A percentile compares a stretch with the other conserved stretches of the same genome.
phyloP scores from a whole-genome alignment of 2,329 filamentous ascomycete genomes.

The Zymoseptoria tritici region DNA sequence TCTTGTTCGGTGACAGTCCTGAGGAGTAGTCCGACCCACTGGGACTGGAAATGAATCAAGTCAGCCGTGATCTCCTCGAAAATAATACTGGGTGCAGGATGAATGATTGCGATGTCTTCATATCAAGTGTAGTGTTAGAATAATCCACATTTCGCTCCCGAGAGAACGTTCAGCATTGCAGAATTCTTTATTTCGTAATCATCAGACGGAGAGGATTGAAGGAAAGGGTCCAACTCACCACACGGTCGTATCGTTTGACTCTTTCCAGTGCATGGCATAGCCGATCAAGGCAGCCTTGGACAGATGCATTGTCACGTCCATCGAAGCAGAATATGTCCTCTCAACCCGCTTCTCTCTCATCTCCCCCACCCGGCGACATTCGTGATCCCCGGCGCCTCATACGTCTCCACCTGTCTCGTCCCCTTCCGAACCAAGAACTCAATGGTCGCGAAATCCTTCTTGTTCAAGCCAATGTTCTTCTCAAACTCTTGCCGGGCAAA shows the following conservation, averaged over 20 bases:
- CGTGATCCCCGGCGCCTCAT: slow-evolving; percentile 71
- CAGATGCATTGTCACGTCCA: background rate
- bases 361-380: slow-evolving; percentile 48
- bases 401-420: slow-evolving; percentile 70
- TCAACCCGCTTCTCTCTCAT: background rate
- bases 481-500: slow-evolving; percentile 58
- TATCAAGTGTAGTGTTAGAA: slow-evolving; percentile 41
- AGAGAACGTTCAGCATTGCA: slow-evolving; percentile 43
- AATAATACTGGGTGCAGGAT: background rate
- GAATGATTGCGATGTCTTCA: background rate
- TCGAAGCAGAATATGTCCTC: background rate
- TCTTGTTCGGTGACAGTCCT: slow-evolving; percentile 25
- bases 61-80: background rate
- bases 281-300: background rate
- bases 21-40: background rate
- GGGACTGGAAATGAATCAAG: background rate
- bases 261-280: background rate
- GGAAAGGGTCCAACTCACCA: background rate
- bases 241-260: background rate
- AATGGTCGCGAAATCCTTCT: slow-evolving; percentile 77
- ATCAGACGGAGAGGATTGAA: slow-evolving; percentile 28
- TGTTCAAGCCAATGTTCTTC: slow-evolving; percentile 60
- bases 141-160: slow-evolving; percentile 37
- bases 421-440: slow-evolving; percentile 82
- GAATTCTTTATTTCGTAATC: slow-evolving; percentile 38